Base-by-base conservation (phyloP, 2,329 filamentous ascomycete species). In the Colletotrichum scovillei region DNA sequence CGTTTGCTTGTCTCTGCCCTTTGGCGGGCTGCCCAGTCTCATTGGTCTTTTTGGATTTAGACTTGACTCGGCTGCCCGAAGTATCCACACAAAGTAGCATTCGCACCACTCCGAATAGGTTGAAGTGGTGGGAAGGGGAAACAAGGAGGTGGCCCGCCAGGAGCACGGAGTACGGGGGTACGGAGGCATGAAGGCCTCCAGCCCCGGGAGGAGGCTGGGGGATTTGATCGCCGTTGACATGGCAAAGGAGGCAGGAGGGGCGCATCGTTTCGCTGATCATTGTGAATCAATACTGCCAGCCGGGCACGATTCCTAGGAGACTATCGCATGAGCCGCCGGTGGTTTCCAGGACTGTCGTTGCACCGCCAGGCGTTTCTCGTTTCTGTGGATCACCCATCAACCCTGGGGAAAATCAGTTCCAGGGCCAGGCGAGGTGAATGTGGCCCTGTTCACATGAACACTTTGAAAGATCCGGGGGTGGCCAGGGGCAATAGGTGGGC, bases 221-320 rank as follows among this genome's bases (percentile, higher is more conserved):
- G 26, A 53, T n/a, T 64, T 28, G 49, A 63, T 69, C 58, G 58
- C 19, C 38, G 42, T 28, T 16, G 57, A 56, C 52, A 72, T 58
- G 9, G 38, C 58, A 32, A 9, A 16, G 19, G 52, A 22, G 30
- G 60, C 49, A 26, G 32, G 62, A 63, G 65, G 42, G 56, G 26
- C 55, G 9, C 26, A 59, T 57, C 60, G 70, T 60, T 73, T 69
- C 55, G 67, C 14, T 24, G 67, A 65, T 70, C 62, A 42, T 14
- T 24, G 16, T 55, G 66, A 69, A 55, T 56, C 53, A 28, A 16
- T 46, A 9, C 12, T 22, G 24, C 49, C 46, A 22, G 28, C 24
- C 38, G 60, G 42, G 26, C 53, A 58, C 53, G 52, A 52, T 52
- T 7, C 30, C 49, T 28, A 24, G 38, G 28, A 9, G 22, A n/a